Percentiles rank a stretch among this genome's conserved stretches.
Conservation (phyloP, 169 alveolate genomes). For the Plasmodium reichenowi region DNA sequence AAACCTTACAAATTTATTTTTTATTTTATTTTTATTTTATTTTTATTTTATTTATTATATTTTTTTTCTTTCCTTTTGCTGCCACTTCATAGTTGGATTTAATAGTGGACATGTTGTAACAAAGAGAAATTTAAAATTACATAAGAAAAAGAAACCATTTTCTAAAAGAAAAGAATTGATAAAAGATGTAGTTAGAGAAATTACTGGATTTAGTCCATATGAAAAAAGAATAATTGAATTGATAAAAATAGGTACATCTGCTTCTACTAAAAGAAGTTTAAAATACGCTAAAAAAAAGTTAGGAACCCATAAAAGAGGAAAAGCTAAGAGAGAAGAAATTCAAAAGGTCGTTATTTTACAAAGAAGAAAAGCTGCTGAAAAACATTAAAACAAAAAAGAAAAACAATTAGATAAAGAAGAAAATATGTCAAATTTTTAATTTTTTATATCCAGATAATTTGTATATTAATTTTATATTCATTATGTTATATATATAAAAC, state of each 20-base stretch:
- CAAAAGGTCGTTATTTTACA: conserved; percentile 91
- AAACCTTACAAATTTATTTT: not conserved
- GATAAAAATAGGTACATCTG: conserved; percentile 97
- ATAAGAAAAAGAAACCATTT: conserved; percentile 90
- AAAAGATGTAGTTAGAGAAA: conserved; percentile 96
- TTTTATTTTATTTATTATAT: too few species aligned
- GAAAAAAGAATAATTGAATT: conserved; percentile 98
- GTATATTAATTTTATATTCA: too few species aligned
- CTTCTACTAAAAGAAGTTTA: conserved; percentile 97
- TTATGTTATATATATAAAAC: too few species aligned
- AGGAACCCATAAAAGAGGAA: conserved; percentile 99
- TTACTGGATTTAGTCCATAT: conserved; percentile 98
- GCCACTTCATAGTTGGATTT: conserved; percentile 81
- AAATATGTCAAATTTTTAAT: too few species aligned
- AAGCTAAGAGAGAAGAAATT: conserved; percentile 95
- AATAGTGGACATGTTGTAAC: conserved; percentile 89
- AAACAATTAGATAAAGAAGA: not conserved
- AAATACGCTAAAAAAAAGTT: conserved; percentile 98
- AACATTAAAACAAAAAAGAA: conserved; percentile 21
- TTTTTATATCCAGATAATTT: too few species aligned
- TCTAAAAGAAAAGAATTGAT: conserved; percentile 93
- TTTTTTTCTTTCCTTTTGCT: too few species aligned
- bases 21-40: too few species aligned
- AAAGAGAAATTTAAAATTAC: conserved; percentile 81
- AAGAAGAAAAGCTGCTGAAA: conserved; percentile 88